These are phyloP conservation scores for Fomitopsis pulvina DNA, from an alignment of 768 basidiomycete genomes.

Conservation along the genomic window DNA sequence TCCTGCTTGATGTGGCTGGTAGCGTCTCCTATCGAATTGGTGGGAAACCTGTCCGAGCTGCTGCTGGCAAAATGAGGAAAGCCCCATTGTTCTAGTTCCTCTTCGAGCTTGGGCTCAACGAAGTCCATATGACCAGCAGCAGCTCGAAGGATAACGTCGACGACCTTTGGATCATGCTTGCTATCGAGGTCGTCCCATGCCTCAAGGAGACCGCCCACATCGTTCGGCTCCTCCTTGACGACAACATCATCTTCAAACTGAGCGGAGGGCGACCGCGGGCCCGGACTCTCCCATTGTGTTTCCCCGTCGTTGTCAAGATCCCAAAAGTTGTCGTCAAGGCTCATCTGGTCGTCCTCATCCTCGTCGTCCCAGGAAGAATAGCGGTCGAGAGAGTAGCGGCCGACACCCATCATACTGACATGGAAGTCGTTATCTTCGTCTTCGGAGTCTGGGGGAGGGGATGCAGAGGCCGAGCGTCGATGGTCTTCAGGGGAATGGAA, in stretches of 20 bases:
- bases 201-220: constrained; percentile 59
- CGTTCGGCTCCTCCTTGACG: constrained; percentile 55
- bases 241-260: constrained; percentile 30
- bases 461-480: constrained; percentile 48
- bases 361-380: constrained; percentile 4
- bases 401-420: constrained; percentile 29
- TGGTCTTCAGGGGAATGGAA: constrained; percentile 22
- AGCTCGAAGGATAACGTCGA: constrained; percentile 36
- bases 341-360: constrained; percentile 24
- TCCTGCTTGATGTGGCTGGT: constrained; percentile 23
- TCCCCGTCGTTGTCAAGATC: constrained; percentile 51
- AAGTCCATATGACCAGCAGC: constrained; percentile 19
- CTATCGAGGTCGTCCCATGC: constrained; percentile 64
- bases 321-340: constrained; percentile 35
- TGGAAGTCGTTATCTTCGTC: constrained; percentile 47
- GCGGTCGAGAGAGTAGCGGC: constrained; percentile 9
- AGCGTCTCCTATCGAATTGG: constrained; percentile 27
- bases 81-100: constrained; percentile 34
- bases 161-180: constrained; percentile 31
- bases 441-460: constrained; percentile 69
- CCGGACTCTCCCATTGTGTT: constrained; percentile 54
- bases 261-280: constrained; percentile 56
- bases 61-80: constrained; percentile 31
- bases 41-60: constrained; percentile 3
- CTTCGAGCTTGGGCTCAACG: constrained; percentile 36